These are phyloP conservation scores for Beauveria asiatica DNA, from an alignment of 2,329 filamentous ascomycete species.

Conservation along the genomic window DNA sequence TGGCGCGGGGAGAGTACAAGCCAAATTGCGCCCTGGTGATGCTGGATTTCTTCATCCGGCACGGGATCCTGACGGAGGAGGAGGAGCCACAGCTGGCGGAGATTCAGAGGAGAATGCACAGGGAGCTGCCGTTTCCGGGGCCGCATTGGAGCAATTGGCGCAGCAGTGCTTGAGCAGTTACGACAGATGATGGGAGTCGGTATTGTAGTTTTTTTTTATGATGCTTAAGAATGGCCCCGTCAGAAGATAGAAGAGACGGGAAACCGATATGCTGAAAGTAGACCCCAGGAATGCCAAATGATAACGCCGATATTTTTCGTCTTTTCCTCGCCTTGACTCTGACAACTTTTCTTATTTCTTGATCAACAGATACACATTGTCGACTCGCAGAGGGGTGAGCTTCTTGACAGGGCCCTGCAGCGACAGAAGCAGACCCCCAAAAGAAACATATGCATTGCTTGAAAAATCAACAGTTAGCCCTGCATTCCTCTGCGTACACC, in stretches of 20 bases:
- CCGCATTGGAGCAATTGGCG: conserved; percentile 39
- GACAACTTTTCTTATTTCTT: conserved; percentile 61
- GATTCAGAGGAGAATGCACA: conserved; percentile 67
- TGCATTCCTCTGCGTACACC: too few species aligned
- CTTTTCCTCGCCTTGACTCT: not conserved
- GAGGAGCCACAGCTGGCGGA: conserved; percentile 73
- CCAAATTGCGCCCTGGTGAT: conserved; percentile 81
- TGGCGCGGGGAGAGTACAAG: conserved; percentile 75
- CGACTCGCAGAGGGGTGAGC: conserved; percentile 81
- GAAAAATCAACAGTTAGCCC: not conserved
- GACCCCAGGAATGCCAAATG: not conserved
- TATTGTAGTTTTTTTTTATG: not conserved
- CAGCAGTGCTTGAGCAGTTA: conserved; percentile 6
- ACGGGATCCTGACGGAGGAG: conserved; percentile 68
- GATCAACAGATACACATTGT: conserved; percentile 85
- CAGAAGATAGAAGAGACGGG: not conserved
- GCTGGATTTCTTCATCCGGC: conserved; percentile 83
- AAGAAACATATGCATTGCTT: conserved; percentile 90
- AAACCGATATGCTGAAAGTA: not conserved
- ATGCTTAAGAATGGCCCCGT: not conserved
- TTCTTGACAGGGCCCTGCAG: conserved; percentile 94
- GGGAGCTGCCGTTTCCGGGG: conserved; percentile 71
- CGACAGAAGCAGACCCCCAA: conserved; percentile 83
- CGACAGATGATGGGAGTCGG: not conserved
- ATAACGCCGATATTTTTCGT: not conserved